phyloP scores from a whole-genome alignment of 306 rosid genomes.

The Ormosia semicastrata region DNA sequence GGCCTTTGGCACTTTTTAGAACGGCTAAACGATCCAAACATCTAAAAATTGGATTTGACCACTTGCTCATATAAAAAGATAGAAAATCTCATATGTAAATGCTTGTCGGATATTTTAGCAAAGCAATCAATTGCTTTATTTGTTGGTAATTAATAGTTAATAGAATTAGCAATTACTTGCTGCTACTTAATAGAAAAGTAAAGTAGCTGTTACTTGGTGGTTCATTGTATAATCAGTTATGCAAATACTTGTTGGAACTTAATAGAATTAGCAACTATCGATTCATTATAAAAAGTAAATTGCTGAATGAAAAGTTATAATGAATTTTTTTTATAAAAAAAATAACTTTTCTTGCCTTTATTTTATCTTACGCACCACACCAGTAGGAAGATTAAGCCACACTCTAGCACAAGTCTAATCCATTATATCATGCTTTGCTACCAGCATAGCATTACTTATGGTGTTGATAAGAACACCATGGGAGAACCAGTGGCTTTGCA shows the following conservation, averaged over 20 bases:
- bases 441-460: constrained; percentile 83
- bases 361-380: neutral
- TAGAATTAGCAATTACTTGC: neutral
- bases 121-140: neutral
- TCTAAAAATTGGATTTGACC: constrained; percentile 80
- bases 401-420: constrained; percentile 97
- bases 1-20: constrained; percentile 79
- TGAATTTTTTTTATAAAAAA: neutral
- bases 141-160: neutral
- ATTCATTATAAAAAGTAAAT: neutral
- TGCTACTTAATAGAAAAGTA: neutral
- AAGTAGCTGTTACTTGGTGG: too few relatives aligned
- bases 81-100: neutral
- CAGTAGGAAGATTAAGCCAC: constrained; percentile 90
- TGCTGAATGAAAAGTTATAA: neutral
- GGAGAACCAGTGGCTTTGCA: too few relatives aligned
- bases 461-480: constrained; percentile 68
- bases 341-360: constrained; percentile 22
- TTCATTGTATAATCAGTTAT: too few relatives aligned
- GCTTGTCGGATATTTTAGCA: neutral
- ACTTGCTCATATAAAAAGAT: too few relatives aligned
- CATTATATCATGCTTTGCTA: constrained; percentile 86
- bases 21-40: constrained; percentile 78
- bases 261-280: too few relatives aligned
- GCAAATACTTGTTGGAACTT: too few relatives aligned